A percentile compares a stretch with the other conserved stretches of the same genome.
These are phyloP conservation scores for Suillus luteus DNA, from an alignment of 768 basidiomycete species.

Conservation along the genomic window DNA sequence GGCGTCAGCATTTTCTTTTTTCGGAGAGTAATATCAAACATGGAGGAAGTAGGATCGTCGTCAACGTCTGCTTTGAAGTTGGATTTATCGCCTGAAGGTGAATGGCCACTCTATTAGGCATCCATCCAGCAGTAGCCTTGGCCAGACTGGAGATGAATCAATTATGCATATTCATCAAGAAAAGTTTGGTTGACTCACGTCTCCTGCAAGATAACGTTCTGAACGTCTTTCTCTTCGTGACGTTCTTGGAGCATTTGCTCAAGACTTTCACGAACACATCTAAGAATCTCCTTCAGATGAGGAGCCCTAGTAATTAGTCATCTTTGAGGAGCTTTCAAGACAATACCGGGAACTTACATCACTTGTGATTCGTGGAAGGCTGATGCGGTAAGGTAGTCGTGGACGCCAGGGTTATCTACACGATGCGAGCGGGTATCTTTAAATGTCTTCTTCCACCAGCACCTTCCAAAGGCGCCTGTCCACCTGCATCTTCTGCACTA, in stretches of 20 bases:
- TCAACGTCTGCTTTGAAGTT: slow-evolving; percentile 40
- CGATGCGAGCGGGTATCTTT: slow-evolving; percentile 14
- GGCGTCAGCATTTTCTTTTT: slow-evolving; percentile 91
- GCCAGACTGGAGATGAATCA: no score
- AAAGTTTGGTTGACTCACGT: no score
- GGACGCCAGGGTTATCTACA: slow-evolving; percentile 10
- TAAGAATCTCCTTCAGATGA: no score
- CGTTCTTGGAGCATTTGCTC: no score
- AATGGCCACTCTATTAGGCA: slow-evolving; percentile 34
- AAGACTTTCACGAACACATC: no score
- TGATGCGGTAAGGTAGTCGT: background rate
- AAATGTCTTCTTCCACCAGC: slow-evolving; percentile 20
- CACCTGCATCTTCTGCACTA: background rate
- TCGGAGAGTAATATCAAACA: slow-evolving; percentile 69
- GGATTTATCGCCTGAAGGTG: slow-evolving; percentile 39
- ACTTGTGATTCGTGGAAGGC: no score
- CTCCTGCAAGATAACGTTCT: no score
- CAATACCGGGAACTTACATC: no score
- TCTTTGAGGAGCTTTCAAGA: no score
- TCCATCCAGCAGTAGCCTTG: slow-evolving; percentile 3
- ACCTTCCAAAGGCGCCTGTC: slow-evolving; percentile 2
- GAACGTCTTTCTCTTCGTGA: no score
- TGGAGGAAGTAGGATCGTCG: slow-evolving; percentile 39
- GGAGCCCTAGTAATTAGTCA: no score
- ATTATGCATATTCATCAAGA: no score